Base-by-base conservation (phyloP, 2,329 filamentous ascomycete genomes). In the Pseudocercospora crystallina region DNA sequence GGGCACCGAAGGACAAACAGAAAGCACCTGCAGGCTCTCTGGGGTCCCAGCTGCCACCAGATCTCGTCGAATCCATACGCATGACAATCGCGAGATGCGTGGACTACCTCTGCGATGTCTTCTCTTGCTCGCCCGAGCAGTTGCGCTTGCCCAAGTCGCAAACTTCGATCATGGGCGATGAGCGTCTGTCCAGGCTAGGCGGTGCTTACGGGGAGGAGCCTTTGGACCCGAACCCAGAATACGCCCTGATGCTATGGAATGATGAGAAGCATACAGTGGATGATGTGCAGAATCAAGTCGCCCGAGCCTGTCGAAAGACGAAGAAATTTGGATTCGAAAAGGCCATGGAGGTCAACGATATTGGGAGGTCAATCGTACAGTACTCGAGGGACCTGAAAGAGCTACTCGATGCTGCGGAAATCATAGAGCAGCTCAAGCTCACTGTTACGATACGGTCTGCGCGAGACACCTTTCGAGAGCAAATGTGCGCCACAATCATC, bases 401-500 rank as follows among this genome's bases (percentile, higher is more conserved):
- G 33, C 79, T 99, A 10, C 76, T 99, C 12, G 74, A 75, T 11
- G 91, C 94, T 71, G 89, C 91, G 5, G 87, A 83, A 57, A 85
- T 94, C 15, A 88, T 99, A 58, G 94, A 99, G 71, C 86, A 95
- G 54, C 96, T 99, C 69, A 91, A 95, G 67, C 84, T 99, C 50
- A 97, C 94, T 0, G 90, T 96, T 42, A 99, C 94, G 0, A 90
- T 99, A 54, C 84, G 94, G 38, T 96, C 92, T 8, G 84, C 94
- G 5, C 82, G 95, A 61, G 94, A 99, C 71, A 97, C 90, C 0
- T 99, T 97, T 73, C 82, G 94, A 52, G 94, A 99, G 68, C 89
- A 97, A 68, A 99, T 99, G 95, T 96, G 91, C 63, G 90, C 89
- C n/a, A 90, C 90, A 12, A 92, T 99, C 54, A 87, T 99, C 47